Conservation (phyloP, 2,329 filamentous ascomycete genomes). For the Teratosphaeria zuluensis region DNA sequence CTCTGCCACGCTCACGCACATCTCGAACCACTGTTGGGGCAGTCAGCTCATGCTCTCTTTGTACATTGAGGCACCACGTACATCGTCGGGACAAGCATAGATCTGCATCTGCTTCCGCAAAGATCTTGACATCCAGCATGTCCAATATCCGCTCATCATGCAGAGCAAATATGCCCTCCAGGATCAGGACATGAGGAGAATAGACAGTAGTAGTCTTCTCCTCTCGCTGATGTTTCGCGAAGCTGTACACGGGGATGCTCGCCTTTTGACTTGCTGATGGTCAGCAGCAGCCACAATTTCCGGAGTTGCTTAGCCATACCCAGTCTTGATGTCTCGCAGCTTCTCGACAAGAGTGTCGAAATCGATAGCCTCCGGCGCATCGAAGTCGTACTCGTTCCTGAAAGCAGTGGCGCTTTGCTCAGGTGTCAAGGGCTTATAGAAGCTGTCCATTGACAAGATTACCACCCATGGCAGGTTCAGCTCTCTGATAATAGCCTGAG, state of each 20-base stretch:
- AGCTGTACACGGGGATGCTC: conserved; percentile 91
- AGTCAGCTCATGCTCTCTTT: neutral
- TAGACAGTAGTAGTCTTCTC: conserved; percentile 80
- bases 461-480: conserved; percentile 96
- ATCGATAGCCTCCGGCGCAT: conserved; percentile 87
- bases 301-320: conserved; percentile 48
- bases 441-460: conserved; percentile 96
- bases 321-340: conserved; percentile 76
- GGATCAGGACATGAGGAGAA: conserved; percentile 86
- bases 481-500: conserved; percentile 79
- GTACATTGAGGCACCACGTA: conserved; percentile 36
- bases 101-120: conserved; percentile 91
- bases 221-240: conserved; percentile 76
- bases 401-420: conserved; percentile 77
- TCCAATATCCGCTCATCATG: conserved; percentile 80
- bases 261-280: conserved; percentile 57
- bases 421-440: conserved; percentile 79
- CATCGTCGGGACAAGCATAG: conserved; percentile 82
- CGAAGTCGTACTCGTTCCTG: conserved; percentile 88
- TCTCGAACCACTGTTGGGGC: conserved; percentile 63
- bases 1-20: conserved; percentile 77
- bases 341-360: conserved; percentile 79
- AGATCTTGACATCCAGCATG: conserved; percentile 91
- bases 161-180: conserved; percentile 92
- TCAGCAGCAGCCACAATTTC: conserved; percentile 5